Conservation (phyloP, 2,329 filamentous ascomycete species). For the Furcasterigmium furcatum region DNA sequence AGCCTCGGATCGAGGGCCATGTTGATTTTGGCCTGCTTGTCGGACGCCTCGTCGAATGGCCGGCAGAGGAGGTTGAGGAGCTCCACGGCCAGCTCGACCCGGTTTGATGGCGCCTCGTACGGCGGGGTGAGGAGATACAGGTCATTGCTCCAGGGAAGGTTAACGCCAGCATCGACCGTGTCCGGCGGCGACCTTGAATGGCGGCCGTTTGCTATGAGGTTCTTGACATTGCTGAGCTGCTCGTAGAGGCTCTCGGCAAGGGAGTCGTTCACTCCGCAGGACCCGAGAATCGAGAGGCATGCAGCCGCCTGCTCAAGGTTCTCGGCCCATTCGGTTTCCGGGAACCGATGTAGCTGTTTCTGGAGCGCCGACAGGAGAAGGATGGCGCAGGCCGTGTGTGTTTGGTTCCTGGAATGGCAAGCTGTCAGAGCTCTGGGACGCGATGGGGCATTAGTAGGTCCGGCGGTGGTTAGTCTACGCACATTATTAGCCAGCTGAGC, state of each 20-base stretch:
- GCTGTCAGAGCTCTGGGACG: not conserved
- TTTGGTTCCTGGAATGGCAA: constrained; percentile 18
- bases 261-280: constrained; percentile 6
- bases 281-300: constrained; percentile 16
- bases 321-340: constrained; percentile 14
- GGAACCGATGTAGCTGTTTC: constrained; percentile 21
- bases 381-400: constrained; percentile 22
- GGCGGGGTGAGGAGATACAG: no score
- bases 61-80: not conserved
- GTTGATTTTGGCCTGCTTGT: not conserved
- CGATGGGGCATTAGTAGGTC: no score
- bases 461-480: no score
- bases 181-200: no score
- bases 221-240: constrained; percentile 3
- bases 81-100: not conserved
- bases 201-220: not conserved
- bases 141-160: no score
- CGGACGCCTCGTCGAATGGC: not conserved
- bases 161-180: no score
- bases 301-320: constrained; percentile 19
- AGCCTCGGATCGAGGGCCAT: no score
- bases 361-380: constrained; percentile 25
- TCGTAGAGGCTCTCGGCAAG: constrained; percentile 8
- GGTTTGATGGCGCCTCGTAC: no score
- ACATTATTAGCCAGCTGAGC: constrained; percentile 26